phyloP scores from a whole-genome alignment of 164 flowering plant species.

The Saururus chinensis region DNA sequence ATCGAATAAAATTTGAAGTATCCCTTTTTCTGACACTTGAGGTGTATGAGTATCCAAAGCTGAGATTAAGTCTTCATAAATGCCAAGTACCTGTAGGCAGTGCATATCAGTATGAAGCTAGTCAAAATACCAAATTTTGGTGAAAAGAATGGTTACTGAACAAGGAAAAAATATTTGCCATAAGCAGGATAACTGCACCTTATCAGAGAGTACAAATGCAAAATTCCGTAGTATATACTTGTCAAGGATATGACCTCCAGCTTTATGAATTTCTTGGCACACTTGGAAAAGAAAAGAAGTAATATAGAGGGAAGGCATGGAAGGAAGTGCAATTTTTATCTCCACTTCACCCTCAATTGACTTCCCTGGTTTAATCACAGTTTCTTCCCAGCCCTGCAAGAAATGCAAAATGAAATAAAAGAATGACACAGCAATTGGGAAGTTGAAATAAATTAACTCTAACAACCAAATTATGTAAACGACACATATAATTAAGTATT shows the following conservation, averaged over 20 bases:
- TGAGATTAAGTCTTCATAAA: constrained; percentile 57
- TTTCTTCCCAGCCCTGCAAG: constrained; percentile 94
- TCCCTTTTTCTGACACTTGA: constrained; percentile 79
- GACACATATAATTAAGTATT: no score
- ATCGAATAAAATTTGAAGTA: constrained; percentile 75
- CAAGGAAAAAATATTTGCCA: background rate
- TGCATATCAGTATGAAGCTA: background rate
- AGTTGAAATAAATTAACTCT: no score
- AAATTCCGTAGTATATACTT: constrained; percentile 64
- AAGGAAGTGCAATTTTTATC: constrained; percentile 88
- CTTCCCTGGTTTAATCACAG: constrained; percentile 67
- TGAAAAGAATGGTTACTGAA: background rate
- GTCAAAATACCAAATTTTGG: background rate
- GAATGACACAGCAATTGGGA: background rate
- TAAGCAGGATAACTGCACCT: constrained; percentile 31
- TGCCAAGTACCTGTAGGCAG: constrained; percentile 40
- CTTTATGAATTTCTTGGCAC: constrained; percentile 84
- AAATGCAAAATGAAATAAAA: constrained; percentile 3
- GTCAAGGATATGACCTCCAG: constrained; percentile 96
- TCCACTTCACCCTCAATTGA: constrained; percentile 50
- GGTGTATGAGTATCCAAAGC: constrained; percentile 25
- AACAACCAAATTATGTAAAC: background rate
- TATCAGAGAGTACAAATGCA: constrained; percentile 54
- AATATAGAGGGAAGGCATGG: constrained; percentile 82
- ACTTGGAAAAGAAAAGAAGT: constrained; percentile 69